Percentiles rank a stretch among this genome's conserved stretches.
Evolutionary conservation across 768 basidiomycete species (phyloP).

Genomic region (Pulveroboletus sp.): DNA sequence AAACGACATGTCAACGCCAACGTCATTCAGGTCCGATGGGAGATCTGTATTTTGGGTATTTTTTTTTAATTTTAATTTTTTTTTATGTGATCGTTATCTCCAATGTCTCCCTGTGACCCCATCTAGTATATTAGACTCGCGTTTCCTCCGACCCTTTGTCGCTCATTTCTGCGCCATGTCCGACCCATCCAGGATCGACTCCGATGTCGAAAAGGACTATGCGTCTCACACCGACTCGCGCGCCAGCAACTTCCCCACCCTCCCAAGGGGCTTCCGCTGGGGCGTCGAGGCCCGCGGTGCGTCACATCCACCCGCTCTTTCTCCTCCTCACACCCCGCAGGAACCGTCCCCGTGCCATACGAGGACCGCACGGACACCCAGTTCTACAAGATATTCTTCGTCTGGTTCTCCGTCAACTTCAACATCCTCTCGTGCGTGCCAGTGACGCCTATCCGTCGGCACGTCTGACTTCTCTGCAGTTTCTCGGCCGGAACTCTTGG

Average conservation of each 20-base stretch:
- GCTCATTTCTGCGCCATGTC: constrained; percentile 21
- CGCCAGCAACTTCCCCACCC: neutral
- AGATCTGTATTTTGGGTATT: neutral
- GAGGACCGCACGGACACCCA: constrained; percentile 55
- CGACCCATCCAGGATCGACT: constrained; percentile 16
- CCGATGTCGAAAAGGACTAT: constrained; percentile 30
- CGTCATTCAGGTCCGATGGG: constrained; percentile 3
- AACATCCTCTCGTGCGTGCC: constrained; percentile 53
- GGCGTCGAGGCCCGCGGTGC: constrained; percentile 32
- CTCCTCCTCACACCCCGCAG: constrained; percentile 19
- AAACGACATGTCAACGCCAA: constrained; percentile 4
- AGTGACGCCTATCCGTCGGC: neutral
- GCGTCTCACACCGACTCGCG: constrained; percentile 16
- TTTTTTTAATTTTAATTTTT: constrained; percentile 1
- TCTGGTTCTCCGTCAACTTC: constrained; percentile 72
- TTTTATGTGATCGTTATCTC: constrained; percentile 3
- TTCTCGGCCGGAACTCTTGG: constrained; percentile 71
- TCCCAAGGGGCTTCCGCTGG: constrained; percentile 26
- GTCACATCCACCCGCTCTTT: neutral
- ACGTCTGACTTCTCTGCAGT: constrained; percentile 27
- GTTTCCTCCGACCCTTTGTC: neutral
- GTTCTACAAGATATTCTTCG: constrained; percentile 63
- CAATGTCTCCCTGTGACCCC: neutral
- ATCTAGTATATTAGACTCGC: constrained; percentile 12
- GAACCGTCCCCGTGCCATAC: constrained; percentile 51